Evolutionary conservation across 371 early-diverging fungal species (phyloP).

Genomic region (Mortierella sp.): DNA sequence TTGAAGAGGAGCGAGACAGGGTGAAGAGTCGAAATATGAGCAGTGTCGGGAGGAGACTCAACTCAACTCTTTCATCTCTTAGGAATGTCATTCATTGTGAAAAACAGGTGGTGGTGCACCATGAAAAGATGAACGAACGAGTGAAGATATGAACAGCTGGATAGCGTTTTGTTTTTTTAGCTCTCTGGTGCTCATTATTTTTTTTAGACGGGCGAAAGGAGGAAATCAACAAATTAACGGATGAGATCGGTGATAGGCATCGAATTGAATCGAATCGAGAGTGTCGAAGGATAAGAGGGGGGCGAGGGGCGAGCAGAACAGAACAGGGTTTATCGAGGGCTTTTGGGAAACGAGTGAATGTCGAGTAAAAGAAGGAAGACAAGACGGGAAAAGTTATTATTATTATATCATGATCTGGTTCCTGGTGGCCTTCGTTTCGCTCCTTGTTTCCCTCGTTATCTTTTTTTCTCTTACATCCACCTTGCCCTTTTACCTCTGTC

Average conservation of each 20-base stretch:
- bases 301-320: too few species aligned
- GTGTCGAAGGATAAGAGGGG: too few species aligned
- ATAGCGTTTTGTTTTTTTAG: not conserved
- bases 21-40: not conserved
- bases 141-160: not conserved
- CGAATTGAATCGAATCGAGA: too few species aligned
- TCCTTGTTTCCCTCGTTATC: slow-evolving; percentile 10
- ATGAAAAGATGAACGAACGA: not conserved
- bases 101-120: not conserved
- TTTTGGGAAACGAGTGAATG: too few species aligned
- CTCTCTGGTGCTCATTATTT: slow-evolving; percentile 1
- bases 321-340: too few species aligned
- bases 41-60: not conserved
- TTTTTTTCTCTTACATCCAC: not conserved
- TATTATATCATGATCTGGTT: not conserved
- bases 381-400: not conserved
- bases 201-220: not conserved
- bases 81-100: not conserved
- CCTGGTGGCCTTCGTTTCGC: not conserved
- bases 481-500: not conserved
- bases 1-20: not conserved
- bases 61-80: not conserved
- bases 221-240: not conserved
- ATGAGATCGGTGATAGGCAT: too few species aligned
- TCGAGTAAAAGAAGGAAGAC: too few species aligned